Evolutionary conservation across 805 yeast species (phyloP).

Genomic region (Wickerhamiella dianesei): DNA sequence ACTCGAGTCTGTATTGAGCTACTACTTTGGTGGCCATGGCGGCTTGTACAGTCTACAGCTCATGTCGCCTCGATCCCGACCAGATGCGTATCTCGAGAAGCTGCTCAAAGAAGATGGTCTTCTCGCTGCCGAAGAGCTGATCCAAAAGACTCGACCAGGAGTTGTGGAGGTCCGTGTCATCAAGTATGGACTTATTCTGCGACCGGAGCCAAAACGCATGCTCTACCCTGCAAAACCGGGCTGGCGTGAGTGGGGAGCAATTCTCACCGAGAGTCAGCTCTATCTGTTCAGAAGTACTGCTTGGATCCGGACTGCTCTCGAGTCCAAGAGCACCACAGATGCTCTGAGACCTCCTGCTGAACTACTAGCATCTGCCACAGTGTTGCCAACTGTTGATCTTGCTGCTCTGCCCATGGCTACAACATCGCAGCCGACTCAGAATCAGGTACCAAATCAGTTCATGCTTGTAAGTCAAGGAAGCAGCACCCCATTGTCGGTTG

Average conservation of each 20-base stretch:
- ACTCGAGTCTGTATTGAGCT: not conserved
- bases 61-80: conserved; percentile 27
- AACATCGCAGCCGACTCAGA: conserved; percentile 4
- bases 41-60: conserved; percentile 21
- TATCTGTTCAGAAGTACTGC: conserved; percentile 29
- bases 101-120: not conserved
- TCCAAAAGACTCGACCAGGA: conserved; percentile 24
- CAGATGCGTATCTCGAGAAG: conserved; percentile 23
- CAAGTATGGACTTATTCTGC: conserved; percentile 27
- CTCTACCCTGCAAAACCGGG: conserved; percentile 19
- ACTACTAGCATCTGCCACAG: conserved; percentile 27
- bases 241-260: conserved; percentile 32
- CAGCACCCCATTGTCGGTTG: conserved; percentile 24
- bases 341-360: conserved; percentile 25
- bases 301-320: conserved; percentile 24
- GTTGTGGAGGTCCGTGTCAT: conserved; percentile 27
- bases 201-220: conserved; percentile 25
- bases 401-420: conserved; percentile 26
- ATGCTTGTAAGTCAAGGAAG: not conserved
- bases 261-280: conserved; percentile 30
- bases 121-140: conserved; percentile 19
- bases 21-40: not conserved
- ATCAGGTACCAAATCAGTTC: not conserved
- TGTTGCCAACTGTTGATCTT: conserved; percentile 28
- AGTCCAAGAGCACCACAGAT: conserved; percentile 5